phyloP scores from a whole-genome alignment of 441 rosid species.

The Eutrema salsugineum region DNA sequence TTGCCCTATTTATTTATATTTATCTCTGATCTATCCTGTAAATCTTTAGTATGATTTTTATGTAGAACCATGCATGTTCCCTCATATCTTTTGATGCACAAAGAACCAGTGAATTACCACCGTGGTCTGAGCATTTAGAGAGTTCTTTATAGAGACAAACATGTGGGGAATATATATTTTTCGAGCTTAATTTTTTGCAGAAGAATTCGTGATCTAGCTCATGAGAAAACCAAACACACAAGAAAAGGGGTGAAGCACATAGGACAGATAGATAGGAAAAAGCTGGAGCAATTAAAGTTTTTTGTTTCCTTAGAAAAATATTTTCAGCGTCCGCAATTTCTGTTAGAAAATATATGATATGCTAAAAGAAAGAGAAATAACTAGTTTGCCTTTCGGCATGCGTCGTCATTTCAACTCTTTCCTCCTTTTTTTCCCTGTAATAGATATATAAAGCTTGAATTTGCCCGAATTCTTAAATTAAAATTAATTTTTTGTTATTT shows the following conservation, averaged over 20 bases:
- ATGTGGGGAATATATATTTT: not conserved
- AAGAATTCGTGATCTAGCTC: not conserved
- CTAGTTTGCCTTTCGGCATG: not conserved
- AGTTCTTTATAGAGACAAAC: not conserved
- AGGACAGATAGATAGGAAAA: not conserved
- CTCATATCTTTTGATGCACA: not conserved
- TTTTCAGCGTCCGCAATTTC: not conserved
- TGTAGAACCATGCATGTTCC: not conserved
- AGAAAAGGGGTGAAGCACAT: not conserved
- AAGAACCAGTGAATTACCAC: not conserved
- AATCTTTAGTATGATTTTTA: not conserved
- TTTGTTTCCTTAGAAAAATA: not conserved
- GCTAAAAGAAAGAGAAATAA: not conserved
- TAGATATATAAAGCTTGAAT: not conserved
- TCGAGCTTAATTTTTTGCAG: not conserved
- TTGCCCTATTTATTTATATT: not conserved
- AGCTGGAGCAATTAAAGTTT: not conserved
- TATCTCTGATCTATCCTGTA: not conserved
- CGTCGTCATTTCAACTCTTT: not conserved
- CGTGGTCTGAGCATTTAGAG: not conserved
- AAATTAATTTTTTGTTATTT: not conserved
- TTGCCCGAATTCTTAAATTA: not conserved
- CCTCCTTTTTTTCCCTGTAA: not conserved
- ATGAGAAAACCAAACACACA: not conserved
- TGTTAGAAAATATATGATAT: not conserved